Conservation (phyloP, 805 yeast species). For the Clavispora fructus region DNA sequence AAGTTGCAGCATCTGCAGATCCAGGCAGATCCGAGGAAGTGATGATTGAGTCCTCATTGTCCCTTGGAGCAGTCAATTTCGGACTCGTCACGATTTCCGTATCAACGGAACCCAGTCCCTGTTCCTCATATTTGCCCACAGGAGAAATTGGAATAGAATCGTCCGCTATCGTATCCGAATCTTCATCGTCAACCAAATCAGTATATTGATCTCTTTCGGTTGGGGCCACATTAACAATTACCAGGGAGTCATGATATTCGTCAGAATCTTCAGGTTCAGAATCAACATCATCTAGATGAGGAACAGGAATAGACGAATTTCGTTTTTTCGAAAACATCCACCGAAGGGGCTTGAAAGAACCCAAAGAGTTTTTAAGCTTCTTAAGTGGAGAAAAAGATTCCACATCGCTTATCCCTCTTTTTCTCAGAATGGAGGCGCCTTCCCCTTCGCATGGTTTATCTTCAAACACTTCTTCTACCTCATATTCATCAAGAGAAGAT, state of each 20-base stretch:
- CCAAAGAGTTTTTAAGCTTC: constrained; percentile 4
- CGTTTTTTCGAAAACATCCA: background rate
- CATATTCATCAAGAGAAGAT: background rate
- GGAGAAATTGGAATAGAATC: too few species aligned
- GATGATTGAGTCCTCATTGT: too few species aligned
- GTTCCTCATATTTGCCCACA: too few species aligned
- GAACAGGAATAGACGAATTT: background rate
- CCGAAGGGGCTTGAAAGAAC: constrained; percentile 6
- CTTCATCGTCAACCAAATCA: background rate
- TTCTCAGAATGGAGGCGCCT: background rate
- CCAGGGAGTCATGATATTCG: background rate
- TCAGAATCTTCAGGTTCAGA: background rate
- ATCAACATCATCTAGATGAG: background rate
- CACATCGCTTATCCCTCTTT: constrained; percentile 1
- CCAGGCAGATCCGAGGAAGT: too few species aligned
- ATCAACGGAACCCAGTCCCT: too few species aligned
- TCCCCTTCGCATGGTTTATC: background rate
- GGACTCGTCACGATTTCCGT: too few species aligned
- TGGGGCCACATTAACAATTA: background rate
- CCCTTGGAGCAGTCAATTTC: too few species aligned
- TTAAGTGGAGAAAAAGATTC: constrained; percentile 7
- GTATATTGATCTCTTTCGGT: background rate
- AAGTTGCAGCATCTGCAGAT: too few species aligned
- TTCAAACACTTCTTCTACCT: background rate
- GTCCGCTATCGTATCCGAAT: too few species aligned